phyloP scores from a whole-genome alignment of 106 monocot species.

The Agapanthus africanus region DNA sequence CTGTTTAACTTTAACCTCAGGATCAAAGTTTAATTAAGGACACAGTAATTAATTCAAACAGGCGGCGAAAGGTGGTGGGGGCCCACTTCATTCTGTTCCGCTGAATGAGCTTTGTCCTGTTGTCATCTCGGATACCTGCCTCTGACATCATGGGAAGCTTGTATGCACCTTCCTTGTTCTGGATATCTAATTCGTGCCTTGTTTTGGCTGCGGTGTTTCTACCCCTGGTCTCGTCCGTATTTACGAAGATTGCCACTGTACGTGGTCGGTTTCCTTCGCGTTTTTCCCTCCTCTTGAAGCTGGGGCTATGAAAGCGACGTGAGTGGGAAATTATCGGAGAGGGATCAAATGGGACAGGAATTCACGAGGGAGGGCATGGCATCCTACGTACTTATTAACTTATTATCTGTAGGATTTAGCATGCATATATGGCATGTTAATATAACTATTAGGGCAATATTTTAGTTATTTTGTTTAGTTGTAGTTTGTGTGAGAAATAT shows the following conservation, averaged over 20 bases:
- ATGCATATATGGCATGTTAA: neutral
- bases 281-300: too few species aligned
- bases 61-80: too few species aligned
- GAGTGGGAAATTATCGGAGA: neutral
- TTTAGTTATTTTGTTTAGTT: neutral
- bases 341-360: neutral
- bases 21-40: too few species aligned
- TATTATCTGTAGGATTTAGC: neutral
- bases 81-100: neutral
- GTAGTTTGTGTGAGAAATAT: neutral
- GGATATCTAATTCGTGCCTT: neutral
- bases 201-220: neutral
- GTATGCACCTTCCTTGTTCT: neutral
- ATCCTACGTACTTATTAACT: neutral
- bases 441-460: neutral
- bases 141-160: slow-evolving; percentile 5
- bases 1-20: too few species aligned
- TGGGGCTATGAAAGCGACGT: too few species aligned
- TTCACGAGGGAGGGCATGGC: neutral
- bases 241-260: neutral
- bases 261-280: neutral
- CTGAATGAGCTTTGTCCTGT: too few species aligned
- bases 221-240: neutral
- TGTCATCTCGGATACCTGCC: slow-evolving; percentile 4
- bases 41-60: too few species aligned